These are phyloP conservation scores for Colletotrichum cereale DNA, from an alignment of 2,329 filamentous ascomycete genomes.

Conservation along the genomic window DNA sequence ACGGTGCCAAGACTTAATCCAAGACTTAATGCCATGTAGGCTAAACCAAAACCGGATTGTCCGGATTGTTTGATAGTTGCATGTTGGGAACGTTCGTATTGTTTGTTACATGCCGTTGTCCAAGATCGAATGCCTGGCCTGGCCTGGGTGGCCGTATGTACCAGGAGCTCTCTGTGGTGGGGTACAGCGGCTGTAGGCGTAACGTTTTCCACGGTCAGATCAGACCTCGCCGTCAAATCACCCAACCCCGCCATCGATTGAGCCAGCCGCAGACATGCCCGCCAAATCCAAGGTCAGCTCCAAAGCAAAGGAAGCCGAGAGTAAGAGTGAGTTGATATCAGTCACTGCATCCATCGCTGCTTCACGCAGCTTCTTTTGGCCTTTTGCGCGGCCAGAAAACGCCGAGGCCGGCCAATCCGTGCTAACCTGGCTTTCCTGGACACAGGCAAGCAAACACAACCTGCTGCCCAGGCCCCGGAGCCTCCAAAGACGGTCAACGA, in stretches of 20 bases:
- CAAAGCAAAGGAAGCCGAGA: conserved; percentile 47
- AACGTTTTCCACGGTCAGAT: conserved; percentile 33
- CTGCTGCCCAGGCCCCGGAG: conserved; percentile 40
- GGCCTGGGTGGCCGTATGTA: neutral
- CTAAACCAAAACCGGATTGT: neutral
- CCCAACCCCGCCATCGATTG: conserved; percentile 40
- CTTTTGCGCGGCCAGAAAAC: neutral
- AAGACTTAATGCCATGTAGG: conserved; percentile 18
- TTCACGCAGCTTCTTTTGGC: neutral
- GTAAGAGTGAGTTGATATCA: conserved; percentile 37
- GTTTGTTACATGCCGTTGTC: neutral
- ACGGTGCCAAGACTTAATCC: conserved; percentile 27
- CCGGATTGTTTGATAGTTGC: neutral
- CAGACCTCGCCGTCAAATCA: conserved; percentile 31
- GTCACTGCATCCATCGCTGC: conserved; percentile 37
- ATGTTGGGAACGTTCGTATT: neutral
- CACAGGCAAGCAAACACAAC: conserved; percentile 47
- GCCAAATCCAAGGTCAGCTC: conserved; percentile 53
- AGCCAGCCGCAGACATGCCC: conserved; percentile 48
- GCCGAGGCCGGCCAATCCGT: conserved; percentile 12
- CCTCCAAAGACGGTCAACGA: conserved; percentile 62
- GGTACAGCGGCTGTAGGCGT: conserved; percentile 26
- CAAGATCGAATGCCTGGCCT: neutral
- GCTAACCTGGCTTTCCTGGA: conserved; percentile 9
- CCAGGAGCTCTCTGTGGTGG: conserved; percentile 24